Percentiles rank a stretch among this genome's conserved stretches.
Evolutionary conservation across 352 stramenopile species (phyloP).

Genomic region (Phytophthora cryptogea): DNA sequence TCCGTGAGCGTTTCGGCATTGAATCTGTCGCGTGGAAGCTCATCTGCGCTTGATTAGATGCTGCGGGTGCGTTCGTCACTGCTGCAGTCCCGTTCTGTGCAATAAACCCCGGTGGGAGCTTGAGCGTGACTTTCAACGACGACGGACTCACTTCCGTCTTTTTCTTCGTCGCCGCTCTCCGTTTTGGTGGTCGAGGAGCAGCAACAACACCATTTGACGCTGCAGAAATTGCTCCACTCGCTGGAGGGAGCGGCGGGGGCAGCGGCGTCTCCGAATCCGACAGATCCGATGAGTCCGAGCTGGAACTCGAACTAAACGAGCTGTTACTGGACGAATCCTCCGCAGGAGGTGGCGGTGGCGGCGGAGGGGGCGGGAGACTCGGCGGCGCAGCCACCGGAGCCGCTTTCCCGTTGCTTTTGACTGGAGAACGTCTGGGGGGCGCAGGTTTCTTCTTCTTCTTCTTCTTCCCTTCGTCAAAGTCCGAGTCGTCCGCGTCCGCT

Average conservation of each 20-base stretch:
- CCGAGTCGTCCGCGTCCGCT: conserved; percentile 24
- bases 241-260: conserved; percentile 35
- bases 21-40: conserved; percentile 55
- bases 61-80: conserved; percentile 2
- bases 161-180: conserved; percentile 34
- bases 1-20: conserved; percentile 42
- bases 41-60: conserved; percentile 31
- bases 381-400: conserved; percentile 13
- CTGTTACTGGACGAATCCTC: conserved; percentile 51
- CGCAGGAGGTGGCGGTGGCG: conserved; percentile 41
- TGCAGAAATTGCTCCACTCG: conserved; percentile 5
- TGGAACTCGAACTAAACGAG: conserved; percentile 55
- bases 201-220: conserved; percentile 15
- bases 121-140: conserved; percentile 62
- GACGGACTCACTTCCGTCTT: conserved; percentile 35
- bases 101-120: conserved; percentile 60
- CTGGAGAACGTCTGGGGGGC: conserved; percentile 24
- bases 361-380: conserved; percentile 33
- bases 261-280: conserved; percentile 41
- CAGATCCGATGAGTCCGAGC: conserved; percentile 55
- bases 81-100: conserved; percentile 26
- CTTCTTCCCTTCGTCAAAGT: conserved; percentile 40
- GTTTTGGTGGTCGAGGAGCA: conserved; percentile 23
- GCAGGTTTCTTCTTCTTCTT: conserved; percentile 24
- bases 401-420: conserved; percentile 32